These are phyloP conservation scores for Huntiella moniliformis DNA, from an alignment of 2,329 filamentous ascomycete genomes.

Conservation along the genomic window DNA sequence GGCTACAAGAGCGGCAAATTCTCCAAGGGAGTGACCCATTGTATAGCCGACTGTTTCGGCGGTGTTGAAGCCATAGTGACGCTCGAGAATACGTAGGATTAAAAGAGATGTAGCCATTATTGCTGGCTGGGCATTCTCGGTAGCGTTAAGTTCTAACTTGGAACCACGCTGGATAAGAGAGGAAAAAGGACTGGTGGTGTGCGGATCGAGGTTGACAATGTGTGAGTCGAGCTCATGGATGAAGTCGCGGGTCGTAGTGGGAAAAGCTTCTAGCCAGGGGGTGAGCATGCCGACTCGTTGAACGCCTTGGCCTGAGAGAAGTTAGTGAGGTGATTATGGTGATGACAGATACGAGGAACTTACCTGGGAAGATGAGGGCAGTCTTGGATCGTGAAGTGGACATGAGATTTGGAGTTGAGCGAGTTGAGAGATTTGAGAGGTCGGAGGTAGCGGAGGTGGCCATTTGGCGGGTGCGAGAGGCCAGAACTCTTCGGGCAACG, in stretches of 20 bases:
- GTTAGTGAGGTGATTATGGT: neutral
- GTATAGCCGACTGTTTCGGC: constrained; percentile 58
- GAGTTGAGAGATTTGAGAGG: constrained; percentile 6
- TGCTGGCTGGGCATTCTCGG: constrained; percentile 78
- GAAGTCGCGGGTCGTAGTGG: constrained; percentile 53
- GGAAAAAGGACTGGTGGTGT: constrained; percentile 49
- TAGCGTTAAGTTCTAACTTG: constrained; percentile 56
- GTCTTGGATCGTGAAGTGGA: constrained; percentile 22
- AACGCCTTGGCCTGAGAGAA: constrained; percentile 55
- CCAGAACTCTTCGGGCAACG: constrained; percentile 10
- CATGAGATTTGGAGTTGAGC: constrained; percentile 4
- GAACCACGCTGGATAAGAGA: constrained; percentile 64
- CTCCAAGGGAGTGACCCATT: constrained; percentile 77
- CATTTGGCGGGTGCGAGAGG: constrained; percentile 6
- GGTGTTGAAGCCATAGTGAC: constrained; percentile 62
- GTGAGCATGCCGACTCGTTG: constrained; percentile 75
- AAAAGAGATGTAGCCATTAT: constrained; percentile 91
- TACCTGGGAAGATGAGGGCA: constrained; percentile 43
- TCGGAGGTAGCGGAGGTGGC: constrained; percentile 3
- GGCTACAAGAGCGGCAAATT: constrained; percentile 79
- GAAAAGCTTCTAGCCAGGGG: constrained; percentile 76
- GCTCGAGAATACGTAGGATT: constrained; percentile 71
- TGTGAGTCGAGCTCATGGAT: constrained; percentile 65
- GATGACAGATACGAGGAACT: constrained; percentile 6
- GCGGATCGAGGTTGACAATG: constrained; percentile 14